Evolutionary conservation across 1,284 basidiomycete species (phyloP).

Genomic region (Microstroma glucosiphilum): DNA sequence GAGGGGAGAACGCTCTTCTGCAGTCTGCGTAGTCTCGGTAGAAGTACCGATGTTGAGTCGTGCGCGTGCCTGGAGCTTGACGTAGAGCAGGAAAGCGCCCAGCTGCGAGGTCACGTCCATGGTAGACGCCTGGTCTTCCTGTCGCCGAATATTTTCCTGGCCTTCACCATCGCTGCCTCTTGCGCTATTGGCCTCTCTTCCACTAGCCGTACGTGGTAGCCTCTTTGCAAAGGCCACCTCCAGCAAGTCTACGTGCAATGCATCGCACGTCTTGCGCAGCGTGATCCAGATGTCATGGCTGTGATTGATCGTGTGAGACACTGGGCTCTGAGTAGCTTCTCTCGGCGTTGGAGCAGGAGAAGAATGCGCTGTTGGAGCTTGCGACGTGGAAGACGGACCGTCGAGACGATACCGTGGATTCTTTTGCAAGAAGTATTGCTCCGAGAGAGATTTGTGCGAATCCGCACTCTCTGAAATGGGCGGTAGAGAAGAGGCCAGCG

Average conservation of each 20-base stretch:
- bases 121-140: no score
- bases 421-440: neutral
- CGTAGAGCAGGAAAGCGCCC: conserved; percentile 16
- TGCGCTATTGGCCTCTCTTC: no score
- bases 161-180: no score
- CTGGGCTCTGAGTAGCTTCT: neutral
- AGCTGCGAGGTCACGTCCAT: conserved; percentile 4
- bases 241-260: neutral
- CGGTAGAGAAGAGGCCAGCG: no score
- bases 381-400: neutral
- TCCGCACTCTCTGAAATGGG: no score
- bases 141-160: no score
- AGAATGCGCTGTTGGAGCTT: no score
- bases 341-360: neutral
- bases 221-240: neutral
- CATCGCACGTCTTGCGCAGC: neutral
- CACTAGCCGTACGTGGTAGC: neutral
- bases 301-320: neutral
- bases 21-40: conserved; percentile 1
- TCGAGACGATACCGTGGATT: neutral
- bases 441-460: neutral
- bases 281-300: conserved; percentile 3
- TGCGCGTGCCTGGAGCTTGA: conserved; percentile 9
- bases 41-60: neutral
- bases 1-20: neutral